Evolutionary conservation across 257 asterid genomes (phyloP), one percentile per base, ranked within the genome.

Genomic region (Nicotiana obtusifolia): DNA sequence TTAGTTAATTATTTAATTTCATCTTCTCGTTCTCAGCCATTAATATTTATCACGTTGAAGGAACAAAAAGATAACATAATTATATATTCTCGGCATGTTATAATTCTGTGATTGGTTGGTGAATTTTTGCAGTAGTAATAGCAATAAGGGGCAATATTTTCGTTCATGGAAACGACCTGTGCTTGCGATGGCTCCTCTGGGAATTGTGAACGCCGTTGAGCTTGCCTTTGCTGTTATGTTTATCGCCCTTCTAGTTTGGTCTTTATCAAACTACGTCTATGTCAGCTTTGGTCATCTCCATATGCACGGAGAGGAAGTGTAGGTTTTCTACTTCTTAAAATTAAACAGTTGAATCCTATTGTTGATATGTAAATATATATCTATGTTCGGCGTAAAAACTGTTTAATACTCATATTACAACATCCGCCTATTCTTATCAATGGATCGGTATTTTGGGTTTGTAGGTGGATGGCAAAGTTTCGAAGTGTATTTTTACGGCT

Each of bases 381-480:
- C 0, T 35, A 7, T 7, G 10, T 7, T 37, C 44, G 0, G 9
- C 44, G 44, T 35, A 35, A 35, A 35, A 35, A 35, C 44, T 37
- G 44, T 7, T 35, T 9, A 35, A 35, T 35, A 33, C 41, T 33
- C 5, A 33, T 33, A 33, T n/a, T n/a, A 33, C 41, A 33, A 33
- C 41, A 5, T 6, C 47, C 10, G 47, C 47, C 11, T 41, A 0
- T 41, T 41, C 3, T 41, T 41, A 41, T 37, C 0, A 1, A 30
- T 64, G 59, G 7, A 53, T 53, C 5, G 57, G 57, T 64, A 44
- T n/a, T n/a, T n/a, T n/a, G n/a, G n/a, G 16, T 35, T 76, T 67
- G 65, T 81, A 92, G 97, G 84, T 87, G 91, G 92, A 71, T 89
- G 78, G 84, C 85, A 2, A 87, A 86, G 84, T 92, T 92, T 77